phyloP scores from a whole-genome alignment of 148 eudicot species.

The Beta vulgaris region DNA sequence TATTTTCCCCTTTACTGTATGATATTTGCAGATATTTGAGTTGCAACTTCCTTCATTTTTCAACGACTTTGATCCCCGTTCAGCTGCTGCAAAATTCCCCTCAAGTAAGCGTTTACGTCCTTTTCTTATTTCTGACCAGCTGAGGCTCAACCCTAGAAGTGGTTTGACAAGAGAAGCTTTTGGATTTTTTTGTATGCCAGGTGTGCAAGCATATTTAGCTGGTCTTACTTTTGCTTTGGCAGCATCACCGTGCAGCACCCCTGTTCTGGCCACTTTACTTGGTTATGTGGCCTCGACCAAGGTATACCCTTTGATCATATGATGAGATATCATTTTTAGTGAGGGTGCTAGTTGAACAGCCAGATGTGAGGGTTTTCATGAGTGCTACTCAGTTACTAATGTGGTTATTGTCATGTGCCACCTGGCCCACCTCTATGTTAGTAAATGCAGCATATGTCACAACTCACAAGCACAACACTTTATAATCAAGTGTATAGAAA shows the following conservation, averaged over 20 bases:
- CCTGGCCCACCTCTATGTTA: background rate
- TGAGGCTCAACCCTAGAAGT: constrained; percentile 9
- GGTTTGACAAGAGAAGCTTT: constrained; percentile 9
- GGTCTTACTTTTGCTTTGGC: constrained; percentile 99
- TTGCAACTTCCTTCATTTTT: constrained; percentile 36
- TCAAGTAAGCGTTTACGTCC: constrained; percentile 51
- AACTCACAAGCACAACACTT: background rate
- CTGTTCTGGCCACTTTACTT: constrained; percentile 88
- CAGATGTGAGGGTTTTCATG: background rate
- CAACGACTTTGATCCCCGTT: constrained; percentile 77
- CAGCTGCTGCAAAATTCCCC: constrained; percentile 93
- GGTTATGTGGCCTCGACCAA: constrained; percentile 90
- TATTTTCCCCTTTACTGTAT: background rate
- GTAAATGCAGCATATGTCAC: background rate
- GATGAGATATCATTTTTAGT: background rate
- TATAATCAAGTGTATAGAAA: background rate
- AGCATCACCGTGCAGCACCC: constrained; percentile 99
- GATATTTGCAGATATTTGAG: constrained; percentile 63
- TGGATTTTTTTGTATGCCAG: constrained; percentile 32
- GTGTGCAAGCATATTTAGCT: constrained; percentile 96
- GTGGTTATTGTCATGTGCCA: background rate
- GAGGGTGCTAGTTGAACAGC: background rate
- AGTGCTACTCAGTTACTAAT: background rate
- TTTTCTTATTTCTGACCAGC: background rate
- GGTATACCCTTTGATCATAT: constrained; percentile 35